Conservation (phyloP, 1,284 basidiomycete genomes). For the Serendipita sp. region DNA sequence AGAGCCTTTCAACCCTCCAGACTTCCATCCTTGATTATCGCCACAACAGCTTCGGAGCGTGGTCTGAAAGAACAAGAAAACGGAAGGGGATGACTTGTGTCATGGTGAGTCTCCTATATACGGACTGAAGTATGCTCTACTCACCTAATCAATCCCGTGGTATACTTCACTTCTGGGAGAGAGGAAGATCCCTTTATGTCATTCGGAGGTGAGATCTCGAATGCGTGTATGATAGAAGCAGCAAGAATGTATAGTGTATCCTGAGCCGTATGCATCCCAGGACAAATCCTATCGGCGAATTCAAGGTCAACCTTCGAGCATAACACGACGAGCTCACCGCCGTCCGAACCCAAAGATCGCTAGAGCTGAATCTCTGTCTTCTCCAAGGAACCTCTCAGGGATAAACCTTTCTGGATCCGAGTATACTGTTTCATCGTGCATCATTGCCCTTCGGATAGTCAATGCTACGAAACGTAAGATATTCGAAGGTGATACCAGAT, state of each 20-base stretch:
- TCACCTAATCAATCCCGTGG: neutral
- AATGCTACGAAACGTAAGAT: neutral
- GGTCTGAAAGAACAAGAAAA: too few relatives aligned
- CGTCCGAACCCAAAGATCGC: neutral
- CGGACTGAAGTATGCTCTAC: too few relatives aligned
- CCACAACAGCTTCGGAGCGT: too few relatives aligned
- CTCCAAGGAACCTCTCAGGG: constrained; percentile 26
- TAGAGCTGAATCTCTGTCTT: neutral
- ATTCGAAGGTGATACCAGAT: neutral
- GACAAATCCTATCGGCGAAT: neutral
- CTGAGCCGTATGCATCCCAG: neutral
- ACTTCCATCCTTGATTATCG: too few relatives aligned
- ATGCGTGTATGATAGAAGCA: neutral
- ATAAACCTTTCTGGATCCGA: constrained; percentile 23
- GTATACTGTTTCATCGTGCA: constrained; percentile 27
- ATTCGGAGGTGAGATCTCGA: neutral
- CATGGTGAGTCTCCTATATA: too few relatives aligned
- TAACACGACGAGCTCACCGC: neutral
- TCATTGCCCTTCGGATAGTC: constrained; percentile 21
- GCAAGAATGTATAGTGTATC: neutral
- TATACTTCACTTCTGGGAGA: neutral
- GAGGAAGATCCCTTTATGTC: neutral
- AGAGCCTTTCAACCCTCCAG: too few relatives aligned
- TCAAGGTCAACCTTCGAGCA: neutral
- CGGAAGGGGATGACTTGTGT: too few relatives aligned